Percentiles rank a stretch among this genome's conserved stretches.
phyloP scores from a whole-genome alignment of 768 basidiomycete species.

The Lyophyllum decastes region DNA sequence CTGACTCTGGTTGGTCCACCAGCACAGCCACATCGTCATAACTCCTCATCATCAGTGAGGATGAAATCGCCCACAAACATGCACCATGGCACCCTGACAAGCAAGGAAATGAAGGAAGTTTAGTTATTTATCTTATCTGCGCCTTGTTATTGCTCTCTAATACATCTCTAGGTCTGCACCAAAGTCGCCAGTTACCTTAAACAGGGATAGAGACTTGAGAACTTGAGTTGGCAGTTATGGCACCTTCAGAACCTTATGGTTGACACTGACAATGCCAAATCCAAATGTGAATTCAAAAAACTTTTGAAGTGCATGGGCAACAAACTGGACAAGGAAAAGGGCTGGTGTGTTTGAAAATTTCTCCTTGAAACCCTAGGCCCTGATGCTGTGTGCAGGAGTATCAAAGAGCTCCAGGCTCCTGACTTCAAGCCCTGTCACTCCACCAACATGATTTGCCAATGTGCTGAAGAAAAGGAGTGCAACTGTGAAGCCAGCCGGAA shows the following conservation, averaged over 20 bases:
- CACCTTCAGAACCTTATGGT: conserved; percentile 91
- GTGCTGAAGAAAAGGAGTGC: conserved; percentile 81
- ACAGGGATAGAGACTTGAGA: conserved; percentile 89
- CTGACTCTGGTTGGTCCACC: too few relatives aligned
- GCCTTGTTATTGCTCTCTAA: neutral
- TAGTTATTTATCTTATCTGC: conserved; percentile 15
- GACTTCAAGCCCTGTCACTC: conserved; percentile 81
- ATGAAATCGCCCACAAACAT: too few relatives aligned
- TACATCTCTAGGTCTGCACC: conserved; percentile 71
- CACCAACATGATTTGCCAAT: conserved; percentile 76
- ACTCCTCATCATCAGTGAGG: too few relatives aligned
- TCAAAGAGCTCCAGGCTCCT: conserved; percentile 83
- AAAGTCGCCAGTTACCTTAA: conserved; percentile 91
- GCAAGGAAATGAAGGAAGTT: too few relatives aligned
- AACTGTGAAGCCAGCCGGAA: conserved; percentile 69
- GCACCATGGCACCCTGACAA: too few relatives aligned
- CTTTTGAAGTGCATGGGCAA: conserved; percentile 88
- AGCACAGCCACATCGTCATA: too few relatives aligned
- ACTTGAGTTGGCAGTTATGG: conserved; percentile 91
- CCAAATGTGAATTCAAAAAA: conserved; percentile 88
- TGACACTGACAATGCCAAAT: conserved; percentile 86
- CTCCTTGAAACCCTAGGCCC: conserved; percentile 35
- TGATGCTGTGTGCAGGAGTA: conserved; percentile 54
- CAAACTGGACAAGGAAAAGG: conserved; percentile 92
- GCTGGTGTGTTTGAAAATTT: conserved; percentile 56